Conservation (phyloP, 495 filamentous ascomycete species). For the Penicillium malachiteum region DNA sequence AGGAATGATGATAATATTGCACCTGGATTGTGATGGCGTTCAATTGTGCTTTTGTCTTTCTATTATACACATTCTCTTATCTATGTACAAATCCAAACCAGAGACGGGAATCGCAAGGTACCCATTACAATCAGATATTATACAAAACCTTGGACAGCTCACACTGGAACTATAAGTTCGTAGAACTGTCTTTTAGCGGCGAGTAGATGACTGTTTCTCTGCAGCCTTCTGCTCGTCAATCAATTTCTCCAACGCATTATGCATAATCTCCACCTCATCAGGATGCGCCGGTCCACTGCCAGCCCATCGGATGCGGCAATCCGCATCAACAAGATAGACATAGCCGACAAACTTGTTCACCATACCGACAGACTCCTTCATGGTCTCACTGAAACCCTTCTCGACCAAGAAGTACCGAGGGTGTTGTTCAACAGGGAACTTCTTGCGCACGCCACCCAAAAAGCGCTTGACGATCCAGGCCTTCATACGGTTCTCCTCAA, state of each 20-base stretch:
- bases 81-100: conserved; percentile 27
- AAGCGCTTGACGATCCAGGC: conserved; percentile 71
- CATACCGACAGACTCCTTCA: conserved; percentile 76
- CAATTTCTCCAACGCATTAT: conserved; percentile 65
- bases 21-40: conserved; percentile 15
- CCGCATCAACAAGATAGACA: conserved; percentile 84
- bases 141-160: background rate
- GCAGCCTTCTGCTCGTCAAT: conserved; percentile 53
- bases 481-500: conserved; percentile 79
- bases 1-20: conserved; percentile 20
- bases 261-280: conserved; percentile 69
- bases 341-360: conserved; percentile 90
- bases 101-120: conserved; percentile 18
- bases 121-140: background rate
- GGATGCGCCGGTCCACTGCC: conserved; percentile 74
- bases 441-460: conserved; percentile 56
- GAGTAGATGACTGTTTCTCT: conserved; percentile 4
- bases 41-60: conserved; percentile 14
- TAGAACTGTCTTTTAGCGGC: no score
- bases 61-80: conserved; percentile 35
- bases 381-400: conserved; percentile 68
- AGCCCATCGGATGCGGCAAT: conserved; percentile 92
- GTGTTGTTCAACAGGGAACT: conserved; percentile 60
- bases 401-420: conserved; percentile 79
- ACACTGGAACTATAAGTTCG: no score